Conservation (phyloP, 2,329 filamentous ascomycete species). For the Penicillium sp. region DNA sequence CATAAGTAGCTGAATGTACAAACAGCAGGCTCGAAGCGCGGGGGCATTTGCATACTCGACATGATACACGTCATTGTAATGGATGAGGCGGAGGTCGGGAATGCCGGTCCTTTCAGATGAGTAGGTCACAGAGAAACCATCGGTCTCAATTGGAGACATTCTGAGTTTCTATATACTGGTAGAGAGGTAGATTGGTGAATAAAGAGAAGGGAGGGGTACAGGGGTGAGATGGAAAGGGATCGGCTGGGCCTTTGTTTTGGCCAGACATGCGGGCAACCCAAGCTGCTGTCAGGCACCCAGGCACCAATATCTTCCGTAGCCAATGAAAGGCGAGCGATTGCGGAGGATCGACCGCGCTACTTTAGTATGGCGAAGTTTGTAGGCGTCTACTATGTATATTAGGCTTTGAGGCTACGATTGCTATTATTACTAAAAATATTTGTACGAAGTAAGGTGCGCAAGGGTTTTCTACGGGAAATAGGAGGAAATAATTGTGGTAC, state of each 20-base stretch:
- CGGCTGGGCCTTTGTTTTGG: conserved; percentile 2
- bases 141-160: conserved; percentile 37
- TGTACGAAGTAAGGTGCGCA: neutral
- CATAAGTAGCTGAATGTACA: neutral
- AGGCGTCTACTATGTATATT: neutral
- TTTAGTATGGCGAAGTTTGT: conserved; percentile 4
- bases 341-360: conserved; percentile 12
- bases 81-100: conserved; percentile 79
- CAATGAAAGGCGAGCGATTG: conserved; percentile 7
- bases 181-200: neutral
- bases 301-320: conserved; percentile 4
- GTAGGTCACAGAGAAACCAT: conserved; percentile 48
- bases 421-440: neutral
- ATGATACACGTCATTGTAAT: conserved; percentile 96
- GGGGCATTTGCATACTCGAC: conserved; percentile 63
- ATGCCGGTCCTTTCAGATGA: conserved; percentile 49
- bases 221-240: neutral
- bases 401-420: neutral
- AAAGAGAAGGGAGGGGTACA: neutral
- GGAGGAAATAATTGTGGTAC: conserved; percentile 3
- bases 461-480: neutral
- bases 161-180: neutral
- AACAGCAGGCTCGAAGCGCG: neutral
- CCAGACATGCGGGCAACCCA: neutral
- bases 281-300: conserved; percentile 16